A percentile compares a stretch with the other conserved stretches of the same genome.
Conservation (phyloP, 768 basidiomycete genomes). For the Hericium erinaceus region DNA sequence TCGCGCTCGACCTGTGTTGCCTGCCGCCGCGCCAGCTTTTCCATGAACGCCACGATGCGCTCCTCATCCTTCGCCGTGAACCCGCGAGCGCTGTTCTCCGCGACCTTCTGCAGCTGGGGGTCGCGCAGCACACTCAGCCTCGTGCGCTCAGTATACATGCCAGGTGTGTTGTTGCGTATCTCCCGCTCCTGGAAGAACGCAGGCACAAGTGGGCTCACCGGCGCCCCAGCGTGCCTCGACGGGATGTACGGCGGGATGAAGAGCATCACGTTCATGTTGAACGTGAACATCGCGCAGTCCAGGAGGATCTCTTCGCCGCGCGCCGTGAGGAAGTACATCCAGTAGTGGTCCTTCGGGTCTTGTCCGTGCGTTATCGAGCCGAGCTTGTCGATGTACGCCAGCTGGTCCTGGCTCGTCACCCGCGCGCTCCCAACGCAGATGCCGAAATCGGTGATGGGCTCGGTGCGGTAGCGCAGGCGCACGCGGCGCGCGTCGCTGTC, state of each 20-base stretch:
- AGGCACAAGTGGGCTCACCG: neutral
- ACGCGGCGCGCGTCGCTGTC: conserved; percentile 17
- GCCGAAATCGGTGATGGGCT: conserved; percentile 38
- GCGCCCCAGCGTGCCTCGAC: too few species aligned
- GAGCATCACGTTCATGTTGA: conserved; percentile 28
- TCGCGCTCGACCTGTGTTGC: neutral
- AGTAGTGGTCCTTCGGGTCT: conserved; percentile 38
- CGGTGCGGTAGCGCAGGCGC: conserved; percentile 27
- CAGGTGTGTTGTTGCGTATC: neutral
- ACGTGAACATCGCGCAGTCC: conserved; percentile 34
- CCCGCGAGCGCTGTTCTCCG: neutral
- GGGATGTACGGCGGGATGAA: neutral
- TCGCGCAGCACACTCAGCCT: neutral
- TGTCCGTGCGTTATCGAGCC: conserved; percentile 24
- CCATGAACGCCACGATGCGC: neutral
- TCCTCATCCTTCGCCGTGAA: neutral
- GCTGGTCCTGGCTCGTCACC: conserved; percentile 27
- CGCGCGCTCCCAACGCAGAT: conserved; percentile 27
- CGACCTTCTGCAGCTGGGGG: neutral
- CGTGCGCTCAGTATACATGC: neutral
- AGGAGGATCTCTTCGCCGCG: conserved; percentile 32
- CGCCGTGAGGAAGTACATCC: conserved; percentile 39
- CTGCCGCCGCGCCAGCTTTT: neutral
- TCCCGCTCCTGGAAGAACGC: conserved; percentile 1
- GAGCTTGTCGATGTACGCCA: conserved; percentile 25